Percentiles rank a stretch among this genome's conserved stretches.
Conservation (phyloP, 2,329 filamentous ascomycete genomes). For the Xylogone sp. region DNA sequence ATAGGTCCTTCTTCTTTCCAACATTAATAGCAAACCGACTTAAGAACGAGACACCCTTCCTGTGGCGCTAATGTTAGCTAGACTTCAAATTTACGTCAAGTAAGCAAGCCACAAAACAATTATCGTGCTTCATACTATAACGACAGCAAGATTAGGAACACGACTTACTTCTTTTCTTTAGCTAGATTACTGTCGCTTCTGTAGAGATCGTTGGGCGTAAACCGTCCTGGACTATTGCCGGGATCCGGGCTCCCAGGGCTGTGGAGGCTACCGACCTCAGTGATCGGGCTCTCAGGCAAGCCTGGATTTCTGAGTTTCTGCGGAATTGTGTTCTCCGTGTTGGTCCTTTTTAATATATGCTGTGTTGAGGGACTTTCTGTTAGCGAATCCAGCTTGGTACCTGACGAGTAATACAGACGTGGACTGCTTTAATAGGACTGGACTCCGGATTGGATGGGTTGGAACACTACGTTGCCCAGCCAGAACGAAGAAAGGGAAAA, state of each 20-base stretch:
- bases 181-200: slow-evolving; percentile 23
- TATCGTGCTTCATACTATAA: slow-evolving; percentile 7
- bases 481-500: slow-evolving; percentile 1
- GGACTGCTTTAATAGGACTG: slow-evolving; percentile 26
- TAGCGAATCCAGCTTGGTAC: slow-evolving; percentile 1
- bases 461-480: too few species aligned
- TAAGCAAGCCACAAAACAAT: slow-evolving; percentile 17
- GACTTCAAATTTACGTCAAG: too few species aligned
- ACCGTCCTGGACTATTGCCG: slow-evolving; percentile 20
- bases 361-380: slow-evolving; percentile 17
- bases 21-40: slow-evolving; percentile 74
- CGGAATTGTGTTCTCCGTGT: slow-evolving; percentile 55
- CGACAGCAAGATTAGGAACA: not conserved
- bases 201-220: slow-evolving; percentile 31
- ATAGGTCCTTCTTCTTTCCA: slow-evolving; percentile 65
- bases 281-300: slow-evolving; percentile 47
- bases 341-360: slow-evolving; percentile 64
- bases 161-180: slow-evolving; percentile 64
- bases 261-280: slow-evolving; percentile 25
- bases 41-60: slow-evolving; percentile 86
- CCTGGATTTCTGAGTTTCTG: slow-evolving; percentile 44
- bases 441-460: too few species aligned
- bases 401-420: not conserved
- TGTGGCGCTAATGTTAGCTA: slow-evolving; percentile 32
- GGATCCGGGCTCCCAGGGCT: slow-evolving; percentile 13